Conservation (phyloP, 352 stramenopile genomes). For the Globisporangium echinulatum region DNA sequence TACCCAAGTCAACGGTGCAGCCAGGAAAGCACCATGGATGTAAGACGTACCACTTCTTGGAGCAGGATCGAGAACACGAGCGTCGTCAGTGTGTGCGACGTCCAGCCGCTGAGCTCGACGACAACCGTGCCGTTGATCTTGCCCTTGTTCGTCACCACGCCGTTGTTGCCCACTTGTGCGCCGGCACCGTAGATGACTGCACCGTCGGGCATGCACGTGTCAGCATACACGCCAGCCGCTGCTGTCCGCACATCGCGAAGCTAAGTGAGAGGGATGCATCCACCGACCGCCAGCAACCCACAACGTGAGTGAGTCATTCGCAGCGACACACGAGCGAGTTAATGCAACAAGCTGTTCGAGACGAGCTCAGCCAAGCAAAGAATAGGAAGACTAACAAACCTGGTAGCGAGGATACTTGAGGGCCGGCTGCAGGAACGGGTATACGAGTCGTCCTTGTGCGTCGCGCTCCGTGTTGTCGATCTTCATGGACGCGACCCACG, state of each 20-base stretch:
- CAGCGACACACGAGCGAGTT: too few species aligned
- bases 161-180: background rate
- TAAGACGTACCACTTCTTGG: conserved; percentile 14
- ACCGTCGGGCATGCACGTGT: conserved; percentile 4
- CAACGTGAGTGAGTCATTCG: too few species aligned
- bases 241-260: background rate
- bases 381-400: background rate
- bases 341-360: too few species aligned
- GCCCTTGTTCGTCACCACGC: conserved; percentile 7
- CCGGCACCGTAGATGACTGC: background rate
- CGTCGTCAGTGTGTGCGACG: conserved; percentile 29
- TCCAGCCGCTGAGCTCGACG: conserved; percentile 32
- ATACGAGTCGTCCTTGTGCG: conserved; percentile 17
- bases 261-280: background rate
- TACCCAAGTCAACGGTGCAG: too few species aligned
- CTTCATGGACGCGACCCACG: conserved; percentile 25
- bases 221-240: conserved; percentile 1
- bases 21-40: background rate
- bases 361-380: too few species aligned
- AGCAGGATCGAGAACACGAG: conserved; percentile 33
- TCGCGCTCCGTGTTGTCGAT: conserved; percentile 19
- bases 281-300: too few species aligned
- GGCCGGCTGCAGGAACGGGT: conserved; percentile 36
- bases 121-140: conserved; percentile 20
- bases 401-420: conserved; percentile 21